Evolutionary conservation across 164 flowering plant species (phyloP).

Genomic region (Amborella trichopoda): DNA sequence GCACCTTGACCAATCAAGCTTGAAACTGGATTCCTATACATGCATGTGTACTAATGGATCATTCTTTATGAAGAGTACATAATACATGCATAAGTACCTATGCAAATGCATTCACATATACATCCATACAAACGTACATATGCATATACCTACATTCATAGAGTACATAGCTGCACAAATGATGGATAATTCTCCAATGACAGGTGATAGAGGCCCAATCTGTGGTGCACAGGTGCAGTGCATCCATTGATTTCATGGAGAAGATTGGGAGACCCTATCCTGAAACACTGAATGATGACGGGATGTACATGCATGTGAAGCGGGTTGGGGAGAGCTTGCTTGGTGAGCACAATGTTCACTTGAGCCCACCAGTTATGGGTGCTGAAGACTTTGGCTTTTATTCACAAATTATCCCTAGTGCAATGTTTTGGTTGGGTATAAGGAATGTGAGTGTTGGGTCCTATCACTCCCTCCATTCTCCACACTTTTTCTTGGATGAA

Average conservation of each 20-base stretch:
- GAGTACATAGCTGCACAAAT: neutral
- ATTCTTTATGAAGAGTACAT: no score
- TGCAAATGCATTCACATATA: no score
- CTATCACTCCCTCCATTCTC: conserved; percentile 29
- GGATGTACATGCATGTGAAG: conserved; percentile 45
- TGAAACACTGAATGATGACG: conserved; percentile 38
- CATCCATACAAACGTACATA: no score
- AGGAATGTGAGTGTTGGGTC: conserved; percentile 29
- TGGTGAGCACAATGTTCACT: conserved; percentile 33
- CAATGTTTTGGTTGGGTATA: conserved; percentile 39
- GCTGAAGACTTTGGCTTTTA: conserved; percentile 76
- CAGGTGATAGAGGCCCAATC: conserved; percentile 63
- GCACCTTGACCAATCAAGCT: no score
- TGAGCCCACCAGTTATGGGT: conserved; percentile 32
- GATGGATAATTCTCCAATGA: neutral
- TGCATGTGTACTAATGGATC: neutral
- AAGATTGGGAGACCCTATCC: conserved; percentile 34
- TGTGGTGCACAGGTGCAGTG: conserved; percentile 40
- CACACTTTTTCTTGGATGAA: conserved; percentile 44
- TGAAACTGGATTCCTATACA: neutral
- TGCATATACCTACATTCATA: neutral
- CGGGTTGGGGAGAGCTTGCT: conserved; percentile 32
- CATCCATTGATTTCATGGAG: conserved; percentile 54
- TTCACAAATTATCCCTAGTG: conserved; percentile 30
- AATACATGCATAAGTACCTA: neutral